phyloP scores from a whole-genome alignment of 306 rosid genomes.

The Canavalia ensiformis region DNA sequence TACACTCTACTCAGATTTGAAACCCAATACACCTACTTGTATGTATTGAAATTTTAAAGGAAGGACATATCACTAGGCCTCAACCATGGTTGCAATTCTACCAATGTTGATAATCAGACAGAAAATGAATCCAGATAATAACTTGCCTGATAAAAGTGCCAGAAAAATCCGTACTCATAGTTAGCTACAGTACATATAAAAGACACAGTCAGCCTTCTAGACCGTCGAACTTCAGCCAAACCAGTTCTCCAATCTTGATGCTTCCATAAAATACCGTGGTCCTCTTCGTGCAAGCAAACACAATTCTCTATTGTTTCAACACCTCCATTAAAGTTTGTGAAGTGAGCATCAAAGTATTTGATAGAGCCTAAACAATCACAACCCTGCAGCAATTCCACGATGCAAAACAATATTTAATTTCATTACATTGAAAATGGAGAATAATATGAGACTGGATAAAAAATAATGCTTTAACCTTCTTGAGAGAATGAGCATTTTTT shows the following conservation, averaged over 20 bases:
- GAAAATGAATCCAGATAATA: conserved; percentile 28
- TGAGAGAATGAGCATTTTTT: conserved; percentile 80
- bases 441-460: neutral
- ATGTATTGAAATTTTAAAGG: neutral
- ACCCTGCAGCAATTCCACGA: conserved; percentile 60
- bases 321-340: conserved; percentile 74
- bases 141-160: conserved; percentile 86
- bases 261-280: conserved; percentile 80
- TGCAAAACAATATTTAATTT: conserved; percentile 11
- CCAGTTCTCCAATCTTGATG: conserved; percentile 89
- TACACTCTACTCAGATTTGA: conserved; percentile 2
- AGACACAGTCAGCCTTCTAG: conserved; percentile 77
- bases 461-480: conserved; percentile 59
- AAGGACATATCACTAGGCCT: conserved; percentile 20
- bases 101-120: conserved; percentile 30
- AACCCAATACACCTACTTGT: conserved; percentile 17
- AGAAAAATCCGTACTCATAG: conserved; percentile 80
- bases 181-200: conserved; percentile 79
- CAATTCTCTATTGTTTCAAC: conserved; percentile 80
- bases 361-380: conserved; percentile 77
- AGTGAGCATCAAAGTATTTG: conserved; percentile 76
- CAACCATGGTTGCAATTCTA: conserved; percentile 23
- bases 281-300: conserved; percentile 85
- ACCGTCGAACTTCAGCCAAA: conserved; percentile 75
- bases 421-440: conserved; percentile 32